Percentiles rank a stretch among this genome's conserved stretches.
Conservation (phyloP, 352 stramenopile species). For the Phytophthora hibernalis region DNA sequence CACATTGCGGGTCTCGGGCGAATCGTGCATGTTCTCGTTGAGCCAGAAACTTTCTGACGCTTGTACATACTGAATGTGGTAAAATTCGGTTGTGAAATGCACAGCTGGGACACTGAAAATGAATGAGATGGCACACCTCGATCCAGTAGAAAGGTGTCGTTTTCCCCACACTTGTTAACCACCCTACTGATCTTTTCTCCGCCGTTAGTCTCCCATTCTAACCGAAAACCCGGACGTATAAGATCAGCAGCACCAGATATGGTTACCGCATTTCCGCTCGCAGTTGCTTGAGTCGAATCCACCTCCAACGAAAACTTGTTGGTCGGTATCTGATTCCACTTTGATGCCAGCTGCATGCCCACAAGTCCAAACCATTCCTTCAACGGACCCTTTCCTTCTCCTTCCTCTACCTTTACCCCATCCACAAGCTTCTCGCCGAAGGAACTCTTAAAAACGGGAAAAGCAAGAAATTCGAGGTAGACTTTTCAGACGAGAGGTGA, state of each 20-base stretch:
- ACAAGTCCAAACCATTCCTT: constrained; percentile 81
- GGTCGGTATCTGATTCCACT: constrained; percentile 48
- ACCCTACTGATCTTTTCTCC: constrained; percentile 46
- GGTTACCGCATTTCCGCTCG: constrained; percentile 58
- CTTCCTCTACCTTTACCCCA: constrained; percentile 68
- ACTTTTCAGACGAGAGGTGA: constrained; percentile 23
- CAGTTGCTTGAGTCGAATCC: constrained; percentile 37
- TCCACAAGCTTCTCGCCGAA: constrained; percentile 78
- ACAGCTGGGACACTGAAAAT: constrained; percentile 50
- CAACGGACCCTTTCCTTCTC: constrained; percentile 73
- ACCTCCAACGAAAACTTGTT: neutral
- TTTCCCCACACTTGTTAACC: constrained; percentile 56
- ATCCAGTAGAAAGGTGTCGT: constrained; percentile 60
- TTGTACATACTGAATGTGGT: constrained; percentile 65
- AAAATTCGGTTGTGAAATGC: constrained; percentile 45
- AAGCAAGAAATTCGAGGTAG: constrained; percentile 38
- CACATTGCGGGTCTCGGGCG: constrained; percentile 37
- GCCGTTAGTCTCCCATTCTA: constrained; percentile 40
- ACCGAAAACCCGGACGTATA: constrained; percentile 39
- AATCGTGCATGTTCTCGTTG: constrained; percentile 52
- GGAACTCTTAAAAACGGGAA: constrained; percentile 74
- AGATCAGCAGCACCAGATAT: constrained; percentile 33
- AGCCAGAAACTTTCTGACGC: constrained; percentile 70
- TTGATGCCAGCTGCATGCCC: constrained; percentile 43
- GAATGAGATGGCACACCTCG: constrained; percentile 41